Conservation (phyloP, 2,329 filamentous ascomycete genomes). For the Colletotrichum truncatum region DNA sequence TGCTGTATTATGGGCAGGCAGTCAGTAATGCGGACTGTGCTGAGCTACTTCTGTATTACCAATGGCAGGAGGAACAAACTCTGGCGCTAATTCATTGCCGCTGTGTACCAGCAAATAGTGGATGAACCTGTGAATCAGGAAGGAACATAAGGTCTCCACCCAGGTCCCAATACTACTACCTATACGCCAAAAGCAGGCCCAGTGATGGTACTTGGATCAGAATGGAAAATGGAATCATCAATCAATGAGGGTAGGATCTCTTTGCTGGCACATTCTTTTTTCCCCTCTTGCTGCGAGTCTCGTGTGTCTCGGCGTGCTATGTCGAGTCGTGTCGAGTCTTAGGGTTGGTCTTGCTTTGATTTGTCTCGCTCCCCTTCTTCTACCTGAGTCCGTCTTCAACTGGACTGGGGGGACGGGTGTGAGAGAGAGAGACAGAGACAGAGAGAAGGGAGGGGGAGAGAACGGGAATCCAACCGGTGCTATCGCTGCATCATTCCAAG, state of each 20-base stretch:
- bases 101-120: not conserved
- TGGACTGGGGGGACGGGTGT: not conserved
- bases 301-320: not conserved
- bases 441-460: too few relatives aligned
- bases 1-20: not conserved
- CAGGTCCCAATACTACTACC: too few relatives aligned
- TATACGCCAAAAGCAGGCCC: too few relatives aligned
- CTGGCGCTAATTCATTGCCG: constrained; percentile 2
- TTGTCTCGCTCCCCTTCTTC: not conserved
- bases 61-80: not conserved
- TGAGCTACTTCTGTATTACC: not conserved
- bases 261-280: not conserved
- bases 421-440: too few relatives aligned
- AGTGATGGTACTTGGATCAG: too few relatives aligned
- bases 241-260: too few relatives aligned
- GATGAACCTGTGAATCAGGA: constrained; percentile 15
- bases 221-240: too few relatives aligned
- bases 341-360: not conserved
- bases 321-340: not conserved
- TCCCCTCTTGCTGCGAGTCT: not conserved
- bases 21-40: not conserved
- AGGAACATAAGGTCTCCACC: too few relatives aligned
- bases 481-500: too few relatives aligned
- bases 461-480: too few relatives aligned
- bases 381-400: not conserved